Percentiles rank a stretch among this genome's conserved stretches.
Conservation (phyloP, 441 rosid species). For the Aleurites moluccanus region DNA sequence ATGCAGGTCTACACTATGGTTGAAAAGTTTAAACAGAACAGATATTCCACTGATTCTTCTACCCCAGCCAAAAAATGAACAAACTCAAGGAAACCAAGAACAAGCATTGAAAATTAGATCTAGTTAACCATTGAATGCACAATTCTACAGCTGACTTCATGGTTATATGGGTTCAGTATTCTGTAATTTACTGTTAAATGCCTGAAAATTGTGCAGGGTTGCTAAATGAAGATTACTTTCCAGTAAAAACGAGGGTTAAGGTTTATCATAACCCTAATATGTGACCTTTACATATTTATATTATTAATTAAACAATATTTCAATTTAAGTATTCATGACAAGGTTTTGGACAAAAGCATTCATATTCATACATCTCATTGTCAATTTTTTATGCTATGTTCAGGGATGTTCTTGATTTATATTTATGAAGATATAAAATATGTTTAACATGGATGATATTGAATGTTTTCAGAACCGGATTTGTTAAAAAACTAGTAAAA, state of each 20-base stretch:
- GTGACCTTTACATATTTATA: background rate
- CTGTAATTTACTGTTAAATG: background rate
- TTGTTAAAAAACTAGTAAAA: too few species aligned
- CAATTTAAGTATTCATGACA: background rate
- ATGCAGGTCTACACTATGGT: constrained; percentile 63
- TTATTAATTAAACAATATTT: background rate
- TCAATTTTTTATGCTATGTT: too few species aligned
- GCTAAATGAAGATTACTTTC: background rate
- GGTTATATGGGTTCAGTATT: background rate
- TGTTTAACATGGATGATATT: too few species aligned
- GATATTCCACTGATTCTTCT: constrained; percentile 19
- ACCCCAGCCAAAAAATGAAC: constrained; percentile 28
- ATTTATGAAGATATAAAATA: too few species aligned
- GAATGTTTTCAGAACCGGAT: too few species aligned
- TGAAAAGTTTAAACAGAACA: constrained; percentile 49
- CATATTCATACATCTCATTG: background rate
- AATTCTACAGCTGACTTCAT: background rate
- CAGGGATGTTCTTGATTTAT: too few species aligned
- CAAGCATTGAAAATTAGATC: constrained; percentile 17
- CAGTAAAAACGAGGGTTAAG: background rate
- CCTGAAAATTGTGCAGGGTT: background rate
- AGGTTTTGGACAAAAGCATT: background rate
- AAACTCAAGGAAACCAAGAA: constrained; percentile 22
- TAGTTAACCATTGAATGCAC: background rate
- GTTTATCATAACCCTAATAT: background rate